A percentile compares a stretch with the other conserved stretches of the same genome.
Conservation (phyloP, 768 basidiomycete species). For the Boletus eberwhitei region DNA sequence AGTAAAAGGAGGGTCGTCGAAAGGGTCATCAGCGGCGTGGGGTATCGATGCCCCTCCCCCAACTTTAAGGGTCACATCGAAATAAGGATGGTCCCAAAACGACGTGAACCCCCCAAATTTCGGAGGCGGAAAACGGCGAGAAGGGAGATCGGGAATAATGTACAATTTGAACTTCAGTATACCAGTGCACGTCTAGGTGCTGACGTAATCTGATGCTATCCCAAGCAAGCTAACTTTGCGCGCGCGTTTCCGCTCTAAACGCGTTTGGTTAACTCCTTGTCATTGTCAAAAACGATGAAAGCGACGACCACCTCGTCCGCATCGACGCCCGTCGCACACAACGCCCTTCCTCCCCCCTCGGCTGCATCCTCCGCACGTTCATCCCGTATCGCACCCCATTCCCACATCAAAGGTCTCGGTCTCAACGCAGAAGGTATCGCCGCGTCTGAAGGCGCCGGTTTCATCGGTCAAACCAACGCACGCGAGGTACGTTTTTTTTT, state of each 20-base stretch:
- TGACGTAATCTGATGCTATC: no score
- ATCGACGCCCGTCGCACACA: slow-evolving; percentile 62
- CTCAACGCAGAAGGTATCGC: slow-evolving; percentile 82
- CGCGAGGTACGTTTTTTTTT: slow-evolving; percentile 63
- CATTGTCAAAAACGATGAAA: slow-evolving; percentile 26
- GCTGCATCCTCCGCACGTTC: slow-evolving; percentile 59
- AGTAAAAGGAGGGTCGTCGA: no score
- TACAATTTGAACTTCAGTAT: no score
- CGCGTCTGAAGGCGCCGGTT: slow-evolving; percentile 69
- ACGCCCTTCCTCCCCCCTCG: slow-evolving; percentile 68
- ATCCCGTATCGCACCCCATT: slow-evolving; percentile 85
- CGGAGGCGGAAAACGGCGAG: no score
- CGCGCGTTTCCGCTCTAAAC: background rate
- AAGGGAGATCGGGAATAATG: no score
- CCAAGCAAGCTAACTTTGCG: no score
- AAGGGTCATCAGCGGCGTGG: no score
- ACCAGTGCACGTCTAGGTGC: no score
- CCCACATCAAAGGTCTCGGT: slow-evolving; percentile 96
- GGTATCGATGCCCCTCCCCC: no score
- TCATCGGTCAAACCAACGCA: slow-evolving; percentile 86
- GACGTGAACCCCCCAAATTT: no score
- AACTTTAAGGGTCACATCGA: no score
- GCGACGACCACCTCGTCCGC: slow-evolving; percentile 44
- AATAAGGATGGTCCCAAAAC: no score
- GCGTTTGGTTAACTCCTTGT: background rate